Evolutionary conservation across 1,139 yeast genomes (phyloP).

Genomic region (Nadsonia commutata): DNA sequence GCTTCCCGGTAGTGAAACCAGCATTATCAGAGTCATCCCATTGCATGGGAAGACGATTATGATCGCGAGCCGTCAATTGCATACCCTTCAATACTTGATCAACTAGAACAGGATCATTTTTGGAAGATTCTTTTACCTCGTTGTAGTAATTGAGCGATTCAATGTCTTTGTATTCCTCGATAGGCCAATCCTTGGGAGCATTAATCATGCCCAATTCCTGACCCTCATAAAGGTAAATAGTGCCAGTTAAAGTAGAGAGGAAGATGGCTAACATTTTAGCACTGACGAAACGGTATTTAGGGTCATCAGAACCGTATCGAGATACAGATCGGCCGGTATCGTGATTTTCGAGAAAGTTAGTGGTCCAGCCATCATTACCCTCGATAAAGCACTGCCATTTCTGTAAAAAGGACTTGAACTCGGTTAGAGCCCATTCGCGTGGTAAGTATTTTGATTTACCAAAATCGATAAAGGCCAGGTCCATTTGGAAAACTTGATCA

Average conservation of each 20-base stretch:
- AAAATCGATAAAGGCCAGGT: conserved; percentile 32
- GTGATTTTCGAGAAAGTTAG: conserved; percentile 42
- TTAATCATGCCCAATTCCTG: conserved; percentile 48
- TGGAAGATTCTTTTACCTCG: conserved; percentile 19
- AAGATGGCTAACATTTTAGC: conserved; percentile 36
- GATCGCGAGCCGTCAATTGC: conserved; percentile 21
- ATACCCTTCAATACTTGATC: conserved; percentile 23
- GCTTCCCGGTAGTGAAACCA: conserved; percentile 35
- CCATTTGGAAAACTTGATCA: conserved; percentile 38
- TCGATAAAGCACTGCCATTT: conserved; percentile 26
- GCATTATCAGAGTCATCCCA: conserved; percentile 33
- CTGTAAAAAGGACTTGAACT: conserved; percentile 31
- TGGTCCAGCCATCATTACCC: conserved; percentile 46
- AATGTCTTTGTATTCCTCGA: conserved; percentile 36
- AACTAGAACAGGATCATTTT: conserved; percentile 22
- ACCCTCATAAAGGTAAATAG: conserved; percentile 39
- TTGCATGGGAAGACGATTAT: conserved; percentile 44
- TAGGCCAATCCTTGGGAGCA: conserved; percentile 31
- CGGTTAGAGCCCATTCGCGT: conserved; percentile 23
- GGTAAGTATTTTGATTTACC: conserved; percentile 26
- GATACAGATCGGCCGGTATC: conserved; percentile 41
- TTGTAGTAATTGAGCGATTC: conserved; percentile 32
- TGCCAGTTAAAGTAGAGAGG: conserved; percentile 37
- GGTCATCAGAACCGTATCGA: conserved; percentile 32
- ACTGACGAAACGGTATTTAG: conserved; percentile 24